Evolutionary conservation across 139 green algal genomes (phyloP), one percentile per base, ranked within the genome.

Genomic region (Closterium sp.): DNA sequence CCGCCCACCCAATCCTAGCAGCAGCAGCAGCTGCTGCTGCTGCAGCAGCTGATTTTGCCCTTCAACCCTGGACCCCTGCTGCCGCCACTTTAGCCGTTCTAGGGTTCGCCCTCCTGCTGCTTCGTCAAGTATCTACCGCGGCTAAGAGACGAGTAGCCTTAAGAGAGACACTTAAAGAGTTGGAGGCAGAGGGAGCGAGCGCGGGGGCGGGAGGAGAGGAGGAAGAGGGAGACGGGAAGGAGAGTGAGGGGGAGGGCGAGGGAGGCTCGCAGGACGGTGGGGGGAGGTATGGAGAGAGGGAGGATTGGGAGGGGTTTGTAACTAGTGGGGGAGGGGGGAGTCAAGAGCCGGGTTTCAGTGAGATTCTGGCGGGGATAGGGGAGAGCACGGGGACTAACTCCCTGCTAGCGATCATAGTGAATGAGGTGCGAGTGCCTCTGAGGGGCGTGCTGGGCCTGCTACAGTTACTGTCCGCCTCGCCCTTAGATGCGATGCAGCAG

Each of bases 401-500:
- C 8, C 16, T 89, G n/a, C 30, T 89, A 31, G 86, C 86, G 86
- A 55, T 55, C 16, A 7, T 89, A n/a, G 66, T 55, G 66, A 43
- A 89, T 84, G 86, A 89, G 32, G 86, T 89, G 55, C 86, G 86
- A 10, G 30, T 55, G 7, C 86, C 86, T 8, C 33, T 89, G 8
- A 84, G 32, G 10, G 86, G 86, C 31, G 66, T 84, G 32, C 86
- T 89, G 8, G 86, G n/a, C 10, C 7, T 89, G 86, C 55, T 89
- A 12, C n/a, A 89, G 55, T 12, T 89, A 9, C 31, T 89, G 30
- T 55, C 66, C 30, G 32, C 55, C 55, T 84, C 86, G 30, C 30
- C 30, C 32, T 84, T 89, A n/a, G 86, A 89, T 12, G 35, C 86
- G 19, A 31, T 89, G 8, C 86, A 89, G 66, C 86, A 84, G 35